Base-by-base conservation (phyloP, 2,329 filamentous ascomycete species). In the Aspergillus floridensis region DNA sequence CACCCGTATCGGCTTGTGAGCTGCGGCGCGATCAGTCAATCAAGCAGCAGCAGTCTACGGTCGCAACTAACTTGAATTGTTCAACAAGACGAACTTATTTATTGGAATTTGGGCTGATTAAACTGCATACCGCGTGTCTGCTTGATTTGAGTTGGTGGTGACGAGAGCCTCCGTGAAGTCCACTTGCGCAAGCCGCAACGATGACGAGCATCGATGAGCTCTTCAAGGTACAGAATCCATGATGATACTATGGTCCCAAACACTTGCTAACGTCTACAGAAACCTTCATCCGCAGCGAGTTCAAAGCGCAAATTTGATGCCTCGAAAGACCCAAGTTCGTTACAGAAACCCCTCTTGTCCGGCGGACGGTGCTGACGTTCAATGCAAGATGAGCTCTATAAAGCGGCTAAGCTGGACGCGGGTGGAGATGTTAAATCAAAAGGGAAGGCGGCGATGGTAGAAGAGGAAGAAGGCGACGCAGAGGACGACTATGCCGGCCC, bases 151-250 rank as follows among this genome's bases (percentile, higher is more conserved):
- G 35, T 46, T 52, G 55, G 60, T 56, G 47, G 50, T 56, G 50
- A 44, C 14, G 38, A 19, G n/a, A 44, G 38, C 22, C 12, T 46
- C 49, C 38, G 49, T 19, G 1, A 19, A 29, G 29, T 35, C 31
- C 32, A 46, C 53, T 38, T 55, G 61, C 62, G 47, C 57, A 61
- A 49, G 56, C 58, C 62, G 66, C 65, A 63, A 68, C 57, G 47
- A 87, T 86, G 84, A 81, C 83, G 24, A 85, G 81, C 70, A 81
- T 87, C 64, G 84, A 87, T 70, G 84, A 87, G 49, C 80, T 88
- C 16, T 87, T 88, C 77, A 86, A 80, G 69, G 79, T 79, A 65
- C 50, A 53, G 50, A 26, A 59, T 19, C 14, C 50, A 38, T 7
- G 2, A 16, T 16, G 21, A 29, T 12, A 26, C 11, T 11, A 31